Base-by-base conservation (phyloP, 1,284 basidiomycete genomes). In the Fomitopsis schrenkii region DNA sequence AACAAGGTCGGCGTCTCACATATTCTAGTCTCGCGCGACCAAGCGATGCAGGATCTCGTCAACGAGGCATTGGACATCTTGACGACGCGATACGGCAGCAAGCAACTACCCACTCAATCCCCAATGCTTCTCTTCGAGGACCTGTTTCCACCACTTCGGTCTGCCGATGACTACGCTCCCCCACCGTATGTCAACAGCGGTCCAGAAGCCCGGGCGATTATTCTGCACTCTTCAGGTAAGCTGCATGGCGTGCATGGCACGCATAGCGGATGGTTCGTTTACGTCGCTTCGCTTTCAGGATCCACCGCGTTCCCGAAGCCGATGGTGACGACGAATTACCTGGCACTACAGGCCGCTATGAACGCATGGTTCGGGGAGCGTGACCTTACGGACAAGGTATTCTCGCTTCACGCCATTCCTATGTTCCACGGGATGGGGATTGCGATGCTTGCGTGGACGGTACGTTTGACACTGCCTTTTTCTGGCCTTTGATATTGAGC, bases 161-260 rank as follows among this genome's bases (percentile, higher is more conserved):
- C 57, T 8, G 36, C 52, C 12, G 56, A 60, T 22, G 44, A 22
- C 10, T 41, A 57, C 54, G 3, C 33, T 3, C 45, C 41, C 9
- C 52, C 36, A 14, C 28, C 45, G 10, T 61, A 57, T 17, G 42
- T 14, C 5, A 19, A 28, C 33, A 50, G 17, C n/a, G 57, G 62
- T 3, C 46, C 61, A 48, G 53, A 73, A 41, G 64, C 65, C 4
- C 57, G 60, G 35, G 59, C 59, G 0, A 40, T 71, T 28, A 69
- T 72, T 52, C 45, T 73, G 14, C 72, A 74, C 59, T 73, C 72
- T 22, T 73, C 72, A 50, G 72, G 72, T 72, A 57, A 38, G 64
- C 58, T 42, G 12, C 14, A 30, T 33, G 22, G 22, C 22, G 22
- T 22, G n/a, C 26, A n/a, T 41, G 22, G 22, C 22, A 22, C 22